phyloP scores from a whole-genome alignment of 305 asterid species.

The Ilex paraguariensis region DNA sequence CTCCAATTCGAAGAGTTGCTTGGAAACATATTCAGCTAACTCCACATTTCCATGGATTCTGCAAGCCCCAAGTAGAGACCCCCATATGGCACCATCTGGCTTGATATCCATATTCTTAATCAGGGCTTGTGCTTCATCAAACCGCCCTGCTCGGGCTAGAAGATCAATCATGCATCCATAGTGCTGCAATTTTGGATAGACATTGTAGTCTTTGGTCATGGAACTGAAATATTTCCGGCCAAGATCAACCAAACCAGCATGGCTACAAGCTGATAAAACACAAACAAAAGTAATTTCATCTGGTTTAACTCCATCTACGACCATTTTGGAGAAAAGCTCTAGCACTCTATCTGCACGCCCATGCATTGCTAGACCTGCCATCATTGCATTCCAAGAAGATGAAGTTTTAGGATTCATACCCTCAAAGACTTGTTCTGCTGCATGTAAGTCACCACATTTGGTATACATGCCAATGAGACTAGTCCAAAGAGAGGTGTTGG shows the following conservation, averaged over 20 bases:
- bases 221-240: constrained; percentile 46
- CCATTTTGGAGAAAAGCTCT: constrained; percentile 50
- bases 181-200: constrained; percentile 51
- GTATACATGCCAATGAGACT: constrained; percentile 63
- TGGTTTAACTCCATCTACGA: constrained; percentile 31
- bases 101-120: constrained; percentile 40
- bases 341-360: constrained; percentile 49
- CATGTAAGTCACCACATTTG: constrained; percentile 60
- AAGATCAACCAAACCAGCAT: constrained; percentile 52
- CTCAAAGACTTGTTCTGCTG: constrained; percentile 48
- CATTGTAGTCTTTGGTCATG: constrained; percentile 34
- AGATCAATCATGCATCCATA: constrained; percentile 78
- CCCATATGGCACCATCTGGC: constrained; percentile 71
- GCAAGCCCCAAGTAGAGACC: constrained; percentile 64
- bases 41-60: constrained; percentile 50
- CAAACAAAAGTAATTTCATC: constrained; percentile 59
- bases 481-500: constrained; percentile 52
- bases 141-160: constrained; percentile 46
- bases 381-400: constrained; percentile 67
- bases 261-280: constrained; percentile 62
- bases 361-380: constrained; percentile 66
- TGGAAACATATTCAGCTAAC: constrained; percentile 51
- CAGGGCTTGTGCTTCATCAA: constrained; percentile 50
- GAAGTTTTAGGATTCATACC: constrained; percentile 33
- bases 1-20: constrained; percentile 39